Evolutionary conservation across 2,329 filamentous ascomycete genomes (phyloP), one percentile per base, ranked within the genome.

Genomic region (Monilinia fructicola): DNA sequence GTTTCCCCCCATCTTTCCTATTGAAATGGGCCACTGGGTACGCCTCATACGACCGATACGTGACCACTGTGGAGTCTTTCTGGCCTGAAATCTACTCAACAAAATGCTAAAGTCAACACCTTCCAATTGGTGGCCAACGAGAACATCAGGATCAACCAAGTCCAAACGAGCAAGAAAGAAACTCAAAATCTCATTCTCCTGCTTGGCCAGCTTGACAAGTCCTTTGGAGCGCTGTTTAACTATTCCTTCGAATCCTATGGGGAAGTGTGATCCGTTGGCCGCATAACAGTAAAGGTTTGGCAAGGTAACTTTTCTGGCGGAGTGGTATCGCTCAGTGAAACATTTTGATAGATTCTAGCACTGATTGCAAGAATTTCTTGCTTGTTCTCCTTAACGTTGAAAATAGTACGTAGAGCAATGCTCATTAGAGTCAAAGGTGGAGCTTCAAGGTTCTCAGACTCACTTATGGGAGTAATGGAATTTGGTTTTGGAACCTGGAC

Each of bases 391-490:
- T 92, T 94, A 48, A 88, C 84, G 73, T 98, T 97, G 78, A 96
- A 91, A 9, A 89, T 87, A 0, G 93, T 98, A 63, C 95, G 87
- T 74, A 99, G 83, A 10, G 93, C 88, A 69, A 99, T 81, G 78
- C 93, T 97, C 94, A 99, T 97, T n/a, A 99, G 80, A 1, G 93
- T 98, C 75, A 99, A 81, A 10, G 93, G 92, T 28, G 95, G 95
- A 1, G 88, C 86, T 61, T 97, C 92, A 46, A 93, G 77, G 69
- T 88, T 92, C 69, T 97, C 93, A 0, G 88, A 87, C 61, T 97
- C 92, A 69, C 83, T 88, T 62, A 95, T 77, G 4, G 88, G 83
- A 0, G 86, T 86, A 68, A 99, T 87, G 74, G 87, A 86, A 73
- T 90, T 88, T 1, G 95, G 94, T 69, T 93, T 90, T 46, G 86